These are phyloP conservation scores for Ensete ventricosum DNA, from an alignment of 176 grass and related monocot genomes.

Conservation along the genomic window DNA sequence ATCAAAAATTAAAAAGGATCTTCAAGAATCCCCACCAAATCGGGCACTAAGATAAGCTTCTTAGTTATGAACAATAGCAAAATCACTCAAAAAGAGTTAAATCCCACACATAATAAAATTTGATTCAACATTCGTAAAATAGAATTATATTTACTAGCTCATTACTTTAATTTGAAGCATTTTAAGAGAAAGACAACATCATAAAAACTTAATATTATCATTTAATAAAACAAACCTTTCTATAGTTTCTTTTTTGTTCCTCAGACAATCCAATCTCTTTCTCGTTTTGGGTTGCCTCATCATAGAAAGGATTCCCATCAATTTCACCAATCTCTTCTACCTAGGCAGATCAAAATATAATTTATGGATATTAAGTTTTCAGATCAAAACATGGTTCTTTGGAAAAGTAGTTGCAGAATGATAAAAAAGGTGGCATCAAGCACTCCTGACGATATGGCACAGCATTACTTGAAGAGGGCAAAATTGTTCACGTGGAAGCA, in stretches of 20 bases:
- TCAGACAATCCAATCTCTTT: slow-evolving; percentile 85
- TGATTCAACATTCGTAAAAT: background rate
- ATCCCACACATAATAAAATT: background rate
- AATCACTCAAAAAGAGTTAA: no score
- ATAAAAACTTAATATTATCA: background rate
- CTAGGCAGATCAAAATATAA: slow-evolving; percentile 28
- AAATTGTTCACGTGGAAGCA: no score
- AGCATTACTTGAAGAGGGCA: background rate
- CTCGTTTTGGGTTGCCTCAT: slow-evolving; percentile 44
- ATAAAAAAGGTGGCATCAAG: background rate
- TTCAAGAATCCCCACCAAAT: no score
- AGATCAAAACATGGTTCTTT: background rate
- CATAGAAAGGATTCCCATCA: slow-evolving; percentile 37
- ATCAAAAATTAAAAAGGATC: no score
- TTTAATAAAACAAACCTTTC: slow-evolving; percentile 44
- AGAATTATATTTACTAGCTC: background rate
- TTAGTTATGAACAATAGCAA: no score
- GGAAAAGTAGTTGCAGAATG: background rate
- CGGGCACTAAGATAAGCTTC: no score
- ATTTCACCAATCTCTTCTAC: slow-evolving; percentile 95
- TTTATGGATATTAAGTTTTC: background rate
- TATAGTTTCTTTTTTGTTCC: slow-evolving; percentile 84
- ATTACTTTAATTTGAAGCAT: background rate
- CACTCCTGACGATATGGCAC: background rate
- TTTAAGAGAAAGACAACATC: background rate